A percentile compares a stretch with the other conserved stretches of the same genome.
These are phyloP conservation scores for Carex pumila DNA, from an alignment of 176 grass and related monocot genomes.

Conservation along the genomic window DNA sequence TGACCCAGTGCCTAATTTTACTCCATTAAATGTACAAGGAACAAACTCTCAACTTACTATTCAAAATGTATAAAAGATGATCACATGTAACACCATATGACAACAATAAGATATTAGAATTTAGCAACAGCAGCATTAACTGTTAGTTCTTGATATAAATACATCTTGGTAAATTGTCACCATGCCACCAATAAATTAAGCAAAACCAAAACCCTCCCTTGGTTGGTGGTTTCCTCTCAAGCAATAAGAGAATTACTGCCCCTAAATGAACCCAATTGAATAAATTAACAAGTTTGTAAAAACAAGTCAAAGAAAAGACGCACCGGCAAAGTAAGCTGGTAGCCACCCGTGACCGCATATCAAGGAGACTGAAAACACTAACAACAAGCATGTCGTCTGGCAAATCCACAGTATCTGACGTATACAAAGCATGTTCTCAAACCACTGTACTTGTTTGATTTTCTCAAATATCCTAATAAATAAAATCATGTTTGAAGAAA, in stretches of 20 bases:
- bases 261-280: neutral
- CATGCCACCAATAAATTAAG: neutral
- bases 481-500: neutral
- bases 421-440: neutral
- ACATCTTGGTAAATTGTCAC: neutral
- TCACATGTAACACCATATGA: neutral
- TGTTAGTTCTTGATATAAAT: neutral
- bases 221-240: neutral
- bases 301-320: constrained; percentile 8
- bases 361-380: constrained; percentile 76
- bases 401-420: constrained; percentile 45
- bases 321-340: constrained; percentile 73
- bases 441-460: neutral
- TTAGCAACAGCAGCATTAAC: neutral
- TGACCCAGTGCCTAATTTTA: neutral
- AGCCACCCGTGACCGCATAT: constrained; percentile 58
- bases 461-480: too few species aligned
- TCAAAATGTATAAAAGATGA: neutral
- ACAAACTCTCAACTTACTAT: neutral
- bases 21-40: neutral
- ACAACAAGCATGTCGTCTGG: constrained; percentile 68
- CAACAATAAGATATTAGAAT: neutral
- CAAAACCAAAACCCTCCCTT: neutral
- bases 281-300: neutral
- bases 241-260: neutral